Evolutionary conservation across 192 early-diverging fungal genomes (phyloP), one percentile per base, ranked within the genome.

Genomic region (Gryganskiella cystojenkinii): DNA sequence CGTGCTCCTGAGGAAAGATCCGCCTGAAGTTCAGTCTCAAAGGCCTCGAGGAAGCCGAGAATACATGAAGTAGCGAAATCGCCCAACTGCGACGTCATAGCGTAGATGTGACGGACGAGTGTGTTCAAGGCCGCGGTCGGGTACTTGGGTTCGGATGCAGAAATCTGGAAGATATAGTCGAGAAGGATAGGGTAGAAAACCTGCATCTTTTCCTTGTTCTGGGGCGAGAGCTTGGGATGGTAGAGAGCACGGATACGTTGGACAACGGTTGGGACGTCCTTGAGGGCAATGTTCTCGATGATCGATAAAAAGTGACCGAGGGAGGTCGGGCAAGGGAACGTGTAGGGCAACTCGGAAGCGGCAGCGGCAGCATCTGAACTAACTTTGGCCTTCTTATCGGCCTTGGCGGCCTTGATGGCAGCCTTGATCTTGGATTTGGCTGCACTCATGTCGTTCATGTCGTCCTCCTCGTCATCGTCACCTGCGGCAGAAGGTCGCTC

Each of bases 171-270:
- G 37, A 94, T 30, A 58, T 95, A 91, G 44, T 94, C 89, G 30
- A 92, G 70, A 11, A 98, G 80, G 27, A 94, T 71, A 4, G 82
- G 68, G 46, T 92, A 85, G 56, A 96, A 86, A 40, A 35, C 71
- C 50, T 83, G 78, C 63, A 97, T 83, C 82, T 92, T 92, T 44
- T 83, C 81, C 60, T 91, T 90, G 86, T 99, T 99, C 67, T 90
- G 86, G 7, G 89, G 86, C 8, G 89, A 85, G 55, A 98, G 87
- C 58, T 95, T 93, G 49, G 91, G 89, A 76, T 96, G 90, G 80
- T 96, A 90, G 43, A 96, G 78, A 11, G 91, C 86, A 34, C 94
- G 91, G 70, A 99, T 87, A 17, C 96, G 93, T 55, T 91, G 83
- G 25, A 97, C 76, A 17, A 98, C 90, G 0, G 86, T 86, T 7